A percentile compares a stretch with the other conserved stretches of the same genome.
Evolutionary conservation across 805 yeast genomes (phyloP).

Genomic region (Suhomyces vadensis): DNA sequence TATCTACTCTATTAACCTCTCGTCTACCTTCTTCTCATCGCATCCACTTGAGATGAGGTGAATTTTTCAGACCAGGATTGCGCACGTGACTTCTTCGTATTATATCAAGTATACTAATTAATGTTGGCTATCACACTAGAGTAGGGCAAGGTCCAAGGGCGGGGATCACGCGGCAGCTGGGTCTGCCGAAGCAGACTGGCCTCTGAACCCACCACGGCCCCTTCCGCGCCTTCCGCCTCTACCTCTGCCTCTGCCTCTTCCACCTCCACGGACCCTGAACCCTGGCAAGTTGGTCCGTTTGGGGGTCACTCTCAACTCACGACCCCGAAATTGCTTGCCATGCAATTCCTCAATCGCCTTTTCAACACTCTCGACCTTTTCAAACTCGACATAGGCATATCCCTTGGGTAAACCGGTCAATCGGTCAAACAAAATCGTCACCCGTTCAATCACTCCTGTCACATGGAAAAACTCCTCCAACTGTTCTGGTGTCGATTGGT

Average conservation of each 20-base stretch:
- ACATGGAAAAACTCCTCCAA: slow-evolving; percentile 48
- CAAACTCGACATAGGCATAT: slow-evolving; percentile 65
- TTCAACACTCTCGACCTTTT: slow-evolving; percentile 39
- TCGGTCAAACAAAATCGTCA: slow-evolving; percentile 51
- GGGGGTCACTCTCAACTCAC: slow-evolving; percentile 47
- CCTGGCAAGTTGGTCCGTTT: slow-evolving; percentile 61
- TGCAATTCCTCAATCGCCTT: slow-evolving; percentile 47
- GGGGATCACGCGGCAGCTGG: not conserved
- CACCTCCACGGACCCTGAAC: slow-evolving; percentile 25
- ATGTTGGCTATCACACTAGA: too few species aligned
- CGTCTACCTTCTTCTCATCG: not conserved
- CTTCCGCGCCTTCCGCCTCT: slow-evolving; percentile 30
- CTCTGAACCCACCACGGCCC: slow-evolving; percentile 36
- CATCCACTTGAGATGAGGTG: slow-evolving; percentile 7
- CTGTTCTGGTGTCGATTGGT: slow-evolving; percentile 49
- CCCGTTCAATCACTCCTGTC: slow-evolving; percentile 50
- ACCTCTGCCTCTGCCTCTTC: slow-evolving; percentile 26
- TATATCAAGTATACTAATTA: too few species aligned
- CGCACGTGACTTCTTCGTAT: not conserved
- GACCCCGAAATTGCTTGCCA: slow-evolving; percentile 45
- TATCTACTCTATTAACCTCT: not conserved
- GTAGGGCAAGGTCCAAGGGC: too few species aligned
- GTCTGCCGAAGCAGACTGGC: too few species aligned
- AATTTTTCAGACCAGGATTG: slow-evolving; percentile 3
- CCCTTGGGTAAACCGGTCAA: slow-evolving; percentile 53